A percentile compares a stretch with the other conserved stretches of the same genome.
Conservation (phyloP, 2,329 filamentous ascomycete genomes). For the Botrytis paeoniae region DNA sequence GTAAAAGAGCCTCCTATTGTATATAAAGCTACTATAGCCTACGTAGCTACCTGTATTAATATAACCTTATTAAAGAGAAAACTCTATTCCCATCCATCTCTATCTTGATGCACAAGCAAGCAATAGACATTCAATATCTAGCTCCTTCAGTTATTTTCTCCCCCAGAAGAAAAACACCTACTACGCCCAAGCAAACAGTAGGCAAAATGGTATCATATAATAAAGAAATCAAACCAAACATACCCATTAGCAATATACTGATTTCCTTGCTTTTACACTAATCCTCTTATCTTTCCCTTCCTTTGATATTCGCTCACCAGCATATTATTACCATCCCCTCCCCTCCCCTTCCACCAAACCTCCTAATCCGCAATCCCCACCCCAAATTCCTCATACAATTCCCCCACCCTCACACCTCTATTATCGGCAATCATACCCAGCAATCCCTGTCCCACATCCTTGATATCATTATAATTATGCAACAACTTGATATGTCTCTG, state of each 20-base stretch:
- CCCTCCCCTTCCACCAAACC: background rate
- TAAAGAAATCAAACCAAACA: background rate
- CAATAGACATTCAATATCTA: background rate
- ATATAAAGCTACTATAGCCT: background rate
- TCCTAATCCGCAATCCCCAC: slow-evolving; percentile 35
- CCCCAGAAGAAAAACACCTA: no score
- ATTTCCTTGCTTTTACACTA: background rate
- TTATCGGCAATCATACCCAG: slow-evolving; percentile 66
- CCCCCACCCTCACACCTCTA: slow-evolving; percentile 47
- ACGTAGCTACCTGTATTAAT: background rate
- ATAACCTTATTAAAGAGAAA: background rate
- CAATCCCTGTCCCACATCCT: slow-evolving; percentile 63
- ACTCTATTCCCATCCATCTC: background rate
- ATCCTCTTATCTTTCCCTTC: background rate
- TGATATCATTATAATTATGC: slow-evolving; percentile 69
- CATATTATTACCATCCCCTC: background rate
- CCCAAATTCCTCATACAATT: slow-evolving; percentile 39
- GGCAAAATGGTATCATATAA: slow-evolving; percentile 5
- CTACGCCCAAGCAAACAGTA: background rate
- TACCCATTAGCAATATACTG: no score
- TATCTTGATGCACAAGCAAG: background rate
- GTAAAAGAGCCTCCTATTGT: background rate
- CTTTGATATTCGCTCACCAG: background rate
- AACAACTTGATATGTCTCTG: slow-evolving; percentile 62
- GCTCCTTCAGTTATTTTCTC: no score